Evolutionary conservation across 2,329 filamentous ascomycete species (phyloP), one percentile per base, ranked within the genome.

Genomic region (Penicillium glabrum): DNA sequence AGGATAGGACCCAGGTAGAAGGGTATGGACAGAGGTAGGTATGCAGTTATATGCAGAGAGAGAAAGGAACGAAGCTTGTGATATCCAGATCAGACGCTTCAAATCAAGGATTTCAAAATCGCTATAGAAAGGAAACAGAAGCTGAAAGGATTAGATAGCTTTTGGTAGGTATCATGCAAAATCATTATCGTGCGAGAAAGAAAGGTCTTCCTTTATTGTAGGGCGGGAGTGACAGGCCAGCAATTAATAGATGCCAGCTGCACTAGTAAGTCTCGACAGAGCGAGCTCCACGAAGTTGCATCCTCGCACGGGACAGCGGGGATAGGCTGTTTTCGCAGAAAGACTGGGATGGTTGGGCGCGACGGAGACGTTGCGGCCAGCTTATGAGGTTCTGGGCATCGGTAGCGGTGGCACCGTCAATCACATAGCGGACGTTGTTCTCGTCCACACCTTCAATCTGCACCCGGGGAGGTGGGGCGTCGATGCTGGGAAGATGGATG

Each of bases 401-500:
- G 26, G 59, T 58, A 3, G 67, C 61, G 0, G 66, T 62, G 1
- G 65, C 61, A 24, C 65, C 63, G 24, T 69, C 64, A n/a, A 70
- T 65, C 44, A 69, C 51, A 51, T 72, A 72, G 46, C 66, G 63
- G 19, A 72, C 69, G 44, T 72, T 72, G 50, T 74, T 72, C 29
- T 69, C 63, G 44, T 75, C 70, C 19, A 74, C 66, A 13, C 66
- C 67, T 27, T 72, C 68, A 45, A 73, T 67, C 33, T 69, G 67
- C 4, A 71, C 62, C 7, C 61, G 62, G 3, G 67, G 69, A 21
- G 61, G 59, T 2, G 63, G 64, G 1, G 60, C 57, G 6, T 31
- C 62, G 11, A 68, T 58, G 29, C 65, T 71, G 14, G 72, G 72
- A 10, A 75, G 65, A 5, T 73, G 68, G 43, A 73, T 69, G 46